Percentiles rank a stretch among this genome's conserved stretches.
These are phyloP conservation scores for Capsella bursapastoris DNA, from an alignment of 345 rosid species.

Conservation along the genomic window DNA sequence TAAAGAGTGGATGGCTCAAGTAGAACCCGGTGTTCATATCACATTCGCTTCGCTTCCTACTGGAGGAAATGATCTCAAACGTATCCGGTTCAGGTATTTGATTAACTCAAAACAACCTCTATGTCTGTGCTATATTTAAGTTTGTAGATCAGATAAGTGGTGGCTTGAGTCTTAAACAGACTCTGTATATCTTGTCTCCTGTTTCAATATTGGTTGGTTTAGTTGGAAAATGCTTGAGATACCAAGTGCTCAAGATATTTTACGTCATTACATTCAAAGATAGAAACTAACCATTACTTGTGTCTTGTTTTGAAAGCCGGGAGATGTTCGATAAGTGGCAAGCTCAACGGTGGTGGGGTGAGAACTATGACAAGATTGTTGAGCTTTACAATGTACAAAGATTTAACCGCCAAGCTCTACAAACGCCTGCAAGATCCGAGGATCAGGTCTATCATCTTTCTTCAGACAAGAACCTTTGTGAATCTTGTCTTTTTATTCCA, in stretches of 20 bases:
- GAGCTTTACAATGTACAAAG: constrained; percentile 97
- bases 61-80: constrained; percentile 93
- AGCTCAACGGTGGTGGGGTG: constrained; percentile 99
- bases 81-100: constrained; percentile 87
- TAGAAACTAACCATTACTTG: neutral
- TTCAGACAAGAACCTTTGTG: constrained; percentile 3
- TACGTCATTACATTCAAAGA: neutral
- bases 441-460: constrained; percentile 61
- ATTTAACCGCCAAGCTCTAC: constrained; percentile 93
- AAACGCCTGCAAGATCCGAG: constrained; percentile 89
- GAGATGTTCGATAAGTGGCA: constrained; percentile 98
- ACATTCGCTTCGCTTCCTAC: constrained; percentile 88
- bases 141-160: neutral
- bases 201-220: neutral
- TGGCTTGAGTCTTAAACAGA: constrained; percentile 10
- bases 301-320: constrained; percentile 60
- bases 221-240: neutral
- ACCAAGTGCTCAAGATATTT: neutral
- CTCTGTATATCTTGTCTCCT: neutral
- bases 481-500: neutral
- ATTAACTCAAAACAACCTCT: constrained; percentile 7
- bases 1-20: constrained; percentile 99
- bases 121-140: neutral
- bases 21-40: constrained; percentile 97
- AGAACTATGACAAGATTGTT: constrained; percentile 91